These are phyloP conservation scores for Thoreauomyces humboldtii DNA, from an alignment of 192 early-diverging fungal species.

Conservation along the genomic window DNA sequence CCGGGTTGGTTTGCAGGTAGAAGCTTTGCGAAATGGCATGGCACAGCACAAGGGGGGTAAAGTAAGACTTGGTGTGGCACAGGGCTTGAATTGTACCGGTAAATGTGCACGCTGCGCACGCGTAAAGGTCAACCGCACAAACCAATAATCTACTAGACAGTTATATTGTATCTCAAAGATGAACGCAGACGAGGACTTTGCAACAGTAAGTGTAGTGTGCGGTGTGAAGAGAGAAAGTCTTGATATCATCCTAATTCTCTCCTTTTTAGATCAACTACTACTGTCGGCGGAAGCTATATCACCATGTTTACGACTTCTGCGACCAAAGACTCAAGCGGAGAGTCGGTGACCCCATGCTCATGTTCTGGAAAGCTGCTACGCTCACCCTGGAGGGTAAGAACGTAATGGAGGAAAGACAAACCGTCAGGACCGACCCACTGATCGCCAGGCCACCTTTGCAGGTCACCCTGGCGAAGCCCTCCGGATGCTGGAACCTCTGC, in stretches of 20 bases:
- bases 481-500: constrained; percentile 39
- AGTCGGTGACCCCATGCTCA: constrained; percentile 41
- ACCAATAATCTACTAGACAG: no score
- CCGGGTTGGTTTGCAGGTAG: no score
- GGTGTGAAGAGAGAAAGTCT: no score
- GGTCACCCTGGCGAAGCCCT: constrained; percentile 43
- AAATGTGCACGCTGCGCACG: no score
- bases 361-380: constrained; percentile 45
- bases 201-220: constrained; percentile 19
- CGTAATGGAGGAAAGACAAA: neutral
- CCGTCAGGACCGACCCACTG: no score
- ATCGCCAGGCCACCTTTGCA: no score
- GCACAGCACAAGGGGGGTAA: no score
- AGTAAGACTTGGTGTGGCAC: no score
- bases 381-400: constrained; percentile 35
- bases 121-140: no score
- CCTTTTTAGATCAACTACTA: constrained; percentile 52
- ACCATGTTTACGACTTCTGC: constrained; percentile 41
- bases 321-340: constrained; percentile 34
- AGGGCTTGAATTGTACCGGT: no score
- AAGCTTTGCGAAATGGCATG: no score
- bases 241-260: no score
- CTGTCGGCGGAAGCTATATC: constrained; percentile 31
- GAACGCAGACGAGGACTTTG: constrained; percentile 21
- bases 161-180: constrained; percentile 1